A percentile compares a stretch with the other conserved stretches of the same genome.
Evolutionary conservation across 352 stramenopile species (phyloP).

Genomic region (Bremia lactucae): DNA sequence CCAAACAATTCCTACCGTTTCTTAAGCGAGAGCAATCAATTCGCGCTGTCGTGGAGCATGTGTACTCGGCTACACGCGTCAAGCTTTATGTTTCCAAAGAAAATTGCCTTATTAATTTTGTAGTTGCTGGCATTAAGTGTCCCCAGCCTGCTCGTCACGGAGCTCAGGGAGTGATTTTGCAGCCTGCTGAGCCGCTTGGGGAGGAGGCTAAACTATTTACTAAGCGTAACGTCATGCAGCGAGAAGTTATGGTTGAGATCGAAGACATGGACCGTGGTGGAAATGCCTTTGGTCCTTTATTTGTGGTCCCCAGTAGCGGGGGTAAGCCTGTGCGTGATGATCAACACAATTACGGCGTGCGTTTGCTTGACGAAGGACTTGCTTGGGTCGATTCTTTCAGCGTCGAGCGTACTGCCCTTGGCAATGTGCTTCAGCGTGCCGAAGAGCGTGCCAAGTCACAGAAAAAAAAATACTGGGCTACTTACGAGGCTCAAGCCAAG

Average conservation of each 20-base stretch:
- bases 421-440: conserved; percentile 54
- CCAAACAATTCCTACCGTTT: conserved; percentile 85
- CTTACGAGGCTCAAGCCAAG: conserved; percentile 56
- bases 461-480: conserved; percentile 92
- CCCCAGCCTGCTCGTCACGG: conserved; percentile 78
- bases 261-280: conserved; percentile 90
- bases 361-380: conserved; percentile 89
- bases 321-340: conserved; percentile 35
- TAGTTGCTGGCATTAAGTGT: conserved; percentile 83
- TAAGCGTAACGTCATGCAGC: conserved; percentile 85
- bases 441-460: conserved; percentile 85
- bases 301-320: conserved; percentile 29
- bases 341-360: conserved; percentile 83
- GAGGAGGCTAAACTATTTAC: conserved; percentile 85
- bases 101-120: conserved; percentile 94
- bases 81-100: conserved; percentile 95
- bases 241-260: conserved; percentile 86
- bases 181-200: conserved; percentile 77
- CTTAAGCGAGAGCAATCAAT: conserved; percentile 68
- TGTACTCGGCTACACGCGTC: conserved; percentile 93
- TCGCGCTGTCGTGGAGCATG: conserved; percentile 89
- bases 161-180: conserved; percentile 83
- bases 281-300: conserved; percentile 85
- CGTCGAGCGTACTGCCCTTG: conserved; percentile 85
- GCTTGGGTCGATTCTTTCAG: conserved; percentile 90